Base-by-base conservation (phyloP, 164 flowering plant species). In the Sextonia rubra region DNA sequence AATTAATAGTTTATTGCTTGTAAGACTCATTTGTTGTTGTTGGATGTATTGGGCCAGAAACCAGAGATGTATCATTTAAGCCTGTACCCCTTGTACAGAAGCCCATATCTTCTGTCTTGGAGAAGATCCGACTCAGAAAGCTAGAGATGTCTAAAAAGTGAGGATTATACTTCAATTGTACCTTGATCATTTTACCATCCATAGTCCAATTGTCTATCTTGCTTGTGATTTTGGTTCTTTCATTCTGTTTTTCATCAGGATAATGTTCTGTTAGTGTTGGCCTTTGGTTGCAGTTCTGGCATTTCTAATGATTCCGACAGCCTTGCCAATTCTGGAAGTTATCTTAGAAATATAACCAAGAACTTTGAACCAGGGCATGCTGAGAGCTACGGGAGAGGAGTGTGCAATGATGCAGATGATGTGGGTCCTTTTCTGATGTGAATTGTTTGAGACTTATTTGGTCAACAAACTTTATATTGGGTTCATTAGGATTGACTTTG, bases 41-140 rank as follows among this genome's bases (percentile, higher is more conserved):
- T 24, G 47, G 37, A 11, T 73, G 12, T 78, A 49, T 8, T 11
- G 69, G 22, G 6, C 12, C 77, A 94, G 99, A 94, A 79, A 87
- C 91, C 29, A 83, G 90, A 79, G 90, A 83, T 78, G 92, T 85
- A 48, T 68, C 89, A 12, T 95, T 93, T 79, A 89, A 88, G 66
- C 90, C 98, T 18, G 77, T 80, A 25, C 89, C 89, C 0, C 22
- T 83, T 48, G 88, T 91, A 32, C 86, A 85, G 64, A 95, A 93
- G 79, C 89, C 99, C 9, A 84, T 95, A 71, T 91, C 97, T 44
- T 91, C 94, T 1, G 77, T 95, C 52, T 65, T 93, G 78, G 93
- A 90, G 81, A 92, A 90, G 83, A 95, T 95, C 29, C 82, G 95
- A 47, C 81, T 80, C 74, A 83, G 99, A 71, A 95, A 89, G 82